Evolutionary conservation across 441 rosid genomes (phyloP), one percentile per base, ranked within the genome.

Genomic region (Capsella rubella): DNA sequence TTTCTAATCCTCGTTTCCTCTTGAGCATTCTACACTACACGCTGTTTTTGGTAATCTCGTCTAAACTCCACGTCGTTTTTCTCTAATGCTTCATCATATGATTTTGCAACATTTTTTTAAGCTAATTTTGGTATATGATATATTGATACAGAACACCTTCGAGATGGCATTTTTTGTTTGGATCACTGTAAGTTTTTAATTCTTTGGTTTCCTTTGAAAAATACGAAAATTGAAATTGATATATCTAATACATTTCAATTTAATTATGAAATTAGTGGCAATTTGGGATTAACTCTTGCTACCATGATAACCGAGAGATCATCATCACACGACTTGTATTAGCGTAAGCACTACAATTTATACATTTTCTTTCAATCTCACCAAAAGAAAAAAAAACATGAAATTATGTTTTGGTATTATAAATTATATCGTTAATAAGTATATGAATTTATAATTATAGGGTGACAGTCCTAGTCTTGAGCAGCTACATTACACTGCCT

Each of bases 401-500:
- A 55, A 55, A 16, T 14, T 2, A 67, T 42, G 37, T n/a, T 35
- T 50, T 21, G 27, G 1, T 39, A 39, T 2, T 28, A 16, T 10
- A 27, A 35, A 42, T 14, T 67, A 25, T 58, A 14, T 49, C 21
- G 4, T 39, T 60, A n/a, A 71, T 37, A 28, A 28, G 4, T 72
- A 8, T 15, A 57, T 53, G 21, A 15, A 50, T 15, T 21, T 21
- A 21, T 21, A 21, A 21, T 21, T 77, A 3, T 66, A 88, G 92
- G 76, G 83, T 85, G 79, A 84, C 78, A 10, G 87, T 86, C 67
- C 94, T 86, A 64, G 71, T 89, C 37, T 50, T 86, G 64, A 82
- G 94, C 83, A 85, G 92, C 71, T 90, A 90, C 82, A 82, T 89
- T 49, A 90, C 96, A 37, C 87, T 90, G 39, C 94, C 96, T 43